Evolutionary conservation across 1,284 basidiomycete genomes (phyloP).

Genomic region (Pterulicium gracile): DNA sequence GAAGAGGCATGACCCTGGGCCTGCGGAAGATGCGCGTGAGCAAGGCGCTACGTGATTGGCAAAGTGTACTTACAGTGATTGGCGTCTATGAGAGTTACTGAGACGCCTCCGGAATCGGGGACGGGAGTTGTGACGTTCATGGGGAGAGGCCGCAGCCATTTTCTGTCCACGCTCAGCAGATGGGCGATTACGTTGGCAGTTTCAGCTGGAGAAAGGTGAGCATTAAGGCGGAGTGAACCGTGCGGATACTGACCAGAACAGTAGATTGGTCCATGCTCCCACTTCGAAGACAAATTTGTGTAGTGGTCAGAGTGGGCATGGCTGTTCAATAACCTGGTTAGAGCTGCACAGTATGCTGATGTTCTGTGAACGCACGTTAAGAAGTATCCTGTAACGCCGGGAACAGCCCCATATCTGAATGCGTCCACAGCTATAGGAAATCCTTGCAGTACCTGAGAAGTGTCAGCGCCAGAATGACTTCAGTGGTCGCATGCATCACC

Average conservation of each 20-base stretch:
- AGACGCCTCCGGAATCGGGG: slow-evolving; percentile 78
- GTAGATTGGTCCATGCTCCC: slow-evolving; percentile 90
- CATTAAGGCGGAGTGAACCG: neutral
- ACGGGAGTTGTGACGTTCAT: slow-evolving; percentile 69
- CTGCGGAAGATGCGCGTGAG: neutral
- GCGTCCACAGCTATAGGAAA: slow-evolving; percentile 98
- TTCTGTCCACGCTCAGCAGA: slow-evolving; percentile 78
- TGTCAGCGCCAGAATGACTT: neutral
- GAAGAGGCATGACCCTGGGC: slow-evolving; percentile 87
- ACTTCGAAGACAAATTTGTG: slow-evolving; percentile 78
- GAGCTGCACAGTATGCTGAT: too few relatives aligned
- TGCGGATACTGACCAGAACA: slow-evolving; percentile 61
- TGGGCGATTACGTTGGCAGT: slow-evolving; percentile 88
- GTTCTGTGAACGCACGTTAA: slow-evolving; percentile 51
- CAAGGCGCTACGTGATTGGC: neutral
- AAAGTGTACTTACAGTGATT: slow-evolving; percentile 67
- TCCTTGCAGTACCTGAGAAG: slow-evolving; percentile 59
- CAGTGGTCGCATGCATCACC: slow-evolving; percentile 14
- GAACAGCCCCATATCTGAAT: slow-evolving; percentile 88
- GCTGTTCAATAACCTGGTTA: slow-evolving; percentile 38
- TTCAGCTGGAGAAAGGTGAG: neutral
- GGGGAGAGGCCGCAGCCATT: slow-evolving; percentile 83
- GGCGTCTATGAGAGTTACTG: slow-evolving; percentile 90
- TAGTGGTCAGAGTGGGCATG: slow-evolving; percentile 96
- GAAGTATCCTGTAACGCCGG: slow-evolving; percentile 81